phyloP scores from a whole-genome alignment of 1,284 basidiomycete species.

The Butyriboletus appendiculatus region DNA sequence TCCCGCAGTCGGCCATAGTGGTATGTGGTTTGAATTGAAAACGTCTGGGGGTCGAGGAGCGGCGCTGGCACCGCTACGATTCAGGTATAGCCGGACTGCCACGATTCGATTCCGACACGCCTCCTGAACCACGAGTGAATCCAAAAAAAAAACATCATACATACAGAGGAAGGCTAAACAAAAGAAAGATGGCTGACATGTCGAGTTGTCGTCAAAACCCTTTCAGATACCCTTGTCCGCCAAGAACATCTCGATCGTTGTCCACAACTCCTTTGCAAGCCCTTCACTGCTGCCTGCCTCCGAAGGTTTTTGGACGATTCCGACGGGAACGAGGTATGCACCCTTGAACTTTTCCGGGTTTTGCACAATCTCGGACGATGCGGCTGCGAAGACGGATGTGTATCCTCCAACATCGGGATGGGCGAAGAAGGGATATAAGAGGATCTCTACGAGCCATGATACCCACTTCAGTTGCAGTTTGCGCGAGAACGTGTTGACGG shows the following conservation, averaged over 20 bases:
- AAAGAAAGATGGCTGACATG: too few species aligned
- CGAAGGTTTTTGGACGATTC: slow-evolving; percentile 29
- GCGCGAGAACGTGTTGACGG: slow-evolving; percentile 43
- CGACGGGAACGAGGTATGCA: slow-evolving; percentile 44
- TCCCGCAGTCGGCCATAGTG: too few species aligned
- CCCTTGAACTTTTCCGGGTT: slow-evolving; percentile 46
- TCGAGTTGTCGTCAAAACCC: too few species aligned
- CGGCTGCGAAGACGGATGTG: slow-evolving; percentile 49
- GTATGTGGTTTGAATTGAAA: too few species aligned
- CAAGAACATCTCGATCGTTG: slow-evolving; percentile 39
- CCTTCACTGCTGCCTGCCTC: slow-evolving; percentile 31
- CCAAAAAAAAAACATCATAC: too few species aligned
- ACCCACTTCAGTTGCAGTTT: slow-evolving; percentile 19
- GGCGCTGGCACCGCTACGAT: too few species aligned
- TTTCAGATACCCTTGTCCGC: slow-evolving; percentile 21
- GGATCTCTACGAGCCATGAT: slow-evolving; percentile 26
- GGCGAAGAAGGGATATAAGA: slow-evolving; percentile 38
- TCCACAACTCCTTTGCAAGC: slow-evolving; percentile 46
- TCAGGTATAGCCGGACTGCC: too few species aligned
- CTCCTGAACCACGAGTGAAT: too few species aligned
- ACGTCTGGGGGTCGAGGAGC: too few species aligned
- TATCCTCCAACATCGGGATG: slow-evolving; percentile 43
- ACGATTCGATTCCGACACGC: too few species aligned
- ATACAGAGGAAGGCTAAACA: too few species aligned
- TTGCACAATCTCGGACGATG: slow-evolving; percentile 38